phyloP scores from a whole-genome alignment of 805 yeast genomes.

The Zygotorulaspora sp. region DNA sequence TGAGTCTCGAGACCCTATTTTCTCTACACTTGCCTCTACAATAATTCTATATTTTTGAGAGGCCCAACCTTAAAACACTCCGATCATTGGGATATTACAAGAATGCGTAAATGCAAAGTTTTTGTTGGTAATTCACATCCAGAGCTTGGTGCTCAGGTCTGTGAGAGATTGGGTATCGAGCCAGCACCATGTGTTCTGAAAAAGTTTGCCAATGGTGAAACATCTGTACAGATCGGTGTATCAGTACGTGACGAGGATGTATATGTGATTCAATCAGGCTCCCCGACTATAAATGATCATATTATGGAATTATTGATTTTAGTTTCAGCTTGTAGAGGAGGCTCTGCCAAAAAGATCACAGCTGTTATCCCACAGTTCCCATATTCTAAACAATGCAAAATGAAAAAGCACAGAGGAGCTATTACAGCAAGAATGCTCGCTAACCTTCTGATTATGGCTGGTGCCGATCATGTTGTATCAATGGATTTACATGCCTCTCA shows the following conservation, averaged over 20 bases:
- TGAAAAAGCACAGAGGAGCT: conserved; percentile 99
- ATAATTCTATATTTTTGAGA: background rate
- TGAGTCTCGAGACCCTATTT: background rate
- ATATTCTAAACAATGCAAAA: conserved; percentile 92
- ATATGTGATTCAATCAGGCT: conserved; percentile 86
- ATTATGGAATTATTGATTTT: conserved; percentile 93
- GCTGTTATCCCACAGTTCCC: conserved; percentile 98
- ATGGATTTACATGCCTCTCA: conserved; percentile 96
- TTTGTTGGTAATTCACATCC: conserved; percentile 97
- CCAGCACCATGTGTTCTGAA: conserved; percentile 90
- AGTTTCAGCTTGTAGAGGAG: conserved; percentile 94
- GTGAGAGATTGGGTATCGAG: conserved; percentile 85
- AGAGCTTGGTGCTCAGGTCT: conserved; percentile 83
- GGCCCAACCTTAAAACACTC: background rate
- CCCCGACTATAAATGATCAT: conserved; percentile 83
- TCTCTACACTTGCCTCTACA: background rate
- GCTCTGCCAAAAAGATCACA: conserved; percentile 93
- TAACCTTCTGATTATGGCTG: conserved; percentile 91
- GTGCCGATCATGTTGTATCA: conserved; percentile 97
- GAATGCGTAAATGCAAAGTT: conserved; percentile 94
- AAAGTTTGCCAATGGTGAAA: conserved; percentile 96
- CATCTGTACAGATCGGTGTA: conserved; percentile 90
- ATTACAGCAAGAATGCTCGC: conserved; percentile 98
- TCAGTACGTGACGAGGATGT: conserved; percentile 97
- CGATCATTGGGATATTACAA: background rate